Evolutionary conservation across 23 red algal species (phyloP), one percentile per base, ranked within the genome.

Genomic region (Agarophyton chilense): DNA sequence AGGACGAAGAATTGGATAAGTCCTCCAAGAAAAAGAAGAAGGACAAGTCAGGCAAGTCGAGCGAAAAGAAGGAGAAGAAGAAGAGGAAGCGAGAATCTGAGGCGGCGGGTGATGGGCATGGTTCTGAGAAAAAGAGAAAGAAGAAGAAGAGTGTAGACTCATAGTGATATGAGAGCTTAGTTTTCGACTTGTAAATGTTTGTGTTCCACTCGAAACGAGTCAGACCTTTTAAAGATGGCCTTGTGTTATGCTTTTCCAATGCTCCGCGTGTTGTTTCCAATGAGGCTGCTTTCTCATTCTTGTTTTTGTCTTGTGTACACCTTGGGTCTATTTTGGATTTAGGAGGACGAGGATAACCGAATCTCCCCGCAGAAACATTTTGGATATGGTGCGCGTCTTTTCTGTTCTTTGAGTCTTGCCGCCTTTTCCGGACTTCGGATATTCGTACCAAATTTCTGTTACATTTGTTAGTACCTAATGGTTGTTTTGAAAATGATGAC

Each of bases 291-390:
- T 49, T 49, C 7, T 49, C 7, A 10, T 7, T 62, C 10, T 31
- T 62, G 19, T 31, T 19, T 38, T 67, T 13, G 32, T 40, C 35
- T 11, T 35, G 4, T 34, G 32, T 67, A 7, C 13, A 1, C 4
- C n/a, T n/a, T n/a, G n/a, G 33, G 25, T 16, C 41, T 61, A 97
- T 61, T 94, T 78, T n/a, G 95, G 95, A 53, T 94, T 94, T 31
- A 82, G 29, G 11, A 98, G 67, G 18, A 98, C 95, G 28, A 98
- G 82, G 47, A 98, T 87, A 10, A 98, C 95, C 33, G 90, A 94
- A 51, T 98, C 95, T 32, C 95, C 95, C 17, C 95, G 75, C 33
- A 98, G 75, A 89, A 98, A 98, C 90, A 98, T 87, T 77, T 98
- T 98, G 29, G 90, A 86, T 52, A 98, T 98, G 50, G 93, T 68